Percentiles rank a stretch among this genome's conserved stretches.
These are phyloP conservation scores for Sclerotinia sclerotiorum DNA, from an alignment of 2,329 filamentous ascomycete species.

Conservation along the genomic window DNA sequence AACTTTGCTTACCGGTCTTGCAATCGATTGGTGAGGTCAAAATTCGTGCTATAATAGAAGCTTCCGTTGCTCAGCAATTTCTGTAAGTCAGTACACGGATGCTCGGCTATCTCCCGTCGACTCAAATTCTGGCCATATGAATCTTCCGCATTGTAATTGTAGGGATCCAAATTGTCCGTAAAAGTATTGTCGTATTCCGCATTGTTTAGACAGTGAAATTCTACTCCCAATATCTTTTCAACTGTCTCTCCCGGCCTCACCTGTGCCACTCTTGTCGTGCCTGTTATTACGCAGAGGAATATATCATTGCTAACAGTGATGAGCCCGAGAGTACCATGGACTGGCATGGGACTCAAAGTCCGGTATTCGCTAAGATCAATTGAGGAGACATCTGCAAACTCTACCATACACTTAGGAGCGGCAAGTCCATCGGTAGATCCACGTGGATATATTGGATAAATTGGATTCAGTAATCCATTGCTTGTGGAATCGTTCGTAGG, in stretches of 20 bases:
- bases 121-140: conserved; percentile 54
- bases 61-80: conserved; percentile 91
- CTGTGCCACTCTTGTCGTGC: conserved; percentile 74
- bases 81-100: conserved; percentile 86
- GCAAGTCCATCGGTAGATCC: conserved; percentile 32
- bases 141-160: conserved; percentile 37
- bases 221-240: conserved; percentile 80
- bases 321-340: conserved; percentile 83
- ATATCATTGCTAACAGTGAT: conserved; percentile 82
- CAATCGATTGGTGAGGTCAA: conserved; percentile 89
- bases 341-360: conserved; percentile 68
- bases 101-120: conserved; percentile 72
- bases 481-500: conserved; percentile 58
- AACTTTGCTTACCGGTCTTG: conserved; percentile 68
- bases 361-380: conserved; percentile 75
- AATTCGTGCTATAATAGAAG: conserved; percentile 98
- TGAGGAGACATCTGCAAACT: conserved; percentile 67
- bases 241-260: conserved; percentile 86
- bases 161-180: conserved; percentile 46
- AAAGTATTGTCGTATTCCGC: conserved; percentile 80
- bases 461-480: conserved; percentile 59
- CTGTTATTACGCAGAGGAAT: conserved; percentile 86
- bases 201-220: conserved; percentile 90
- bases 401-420: conserved; percentile 69
- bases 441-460: conserved; percentile 49